Base-by-base conservation (phyloP, 768 basidiomycete species). In the Naganishia onofrii region DNA sequence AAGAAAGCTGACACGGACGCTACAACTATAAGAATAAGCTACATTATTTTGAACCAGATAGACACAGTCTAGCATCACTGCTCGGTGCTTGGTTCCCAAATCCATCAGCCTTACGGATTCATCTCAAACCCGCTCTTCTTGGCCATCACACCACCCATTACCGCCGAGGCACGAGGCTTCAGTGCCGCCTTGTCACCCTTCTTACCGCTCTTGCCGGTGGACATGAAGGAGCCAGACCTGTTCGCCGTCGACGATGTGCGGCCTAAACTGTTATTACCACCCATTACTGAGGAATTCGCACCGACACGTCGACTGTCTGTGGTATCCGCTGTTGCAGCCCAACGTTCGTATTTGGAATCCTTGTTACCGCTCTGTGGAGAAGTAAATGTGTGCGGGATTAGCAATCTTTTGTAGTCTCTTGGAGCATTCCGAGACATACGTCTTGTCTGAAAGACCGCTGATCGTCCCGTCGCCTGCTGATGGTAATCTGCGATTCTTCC, bases 401-500 rank as follows among this genome's bases (percentile, higher is more conserved):
- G 55, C 34, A 63, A 28, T 26, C 4, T 8, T 13, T 63, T 3
- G 23, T 6, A 23, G 42, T 42, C 9, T 17, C 42, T 19, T 26
- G 21, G n/a, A 28, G 26, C 26, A 3, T 9, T 23, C 1, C n/a
- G 42, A 6, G 1, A 51, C 52, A 32, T 29, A 51, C 65, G n/a
- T 66, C 65, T 51, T 31, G 46, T 3, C 48, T 31, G 19, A 66
- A 52, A 1, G 60, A 63, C 15, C 36, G 60, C 21, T 63, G 60
- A 15, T 63, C 48, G 34, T 66, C 48, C 23, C 65, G 65, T 1
- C 65, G 65, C 29, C 65, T 46, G 51, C 60, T 63, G 48, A 66
- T 66, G 21, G 65, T 52, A 48, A 66, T 34, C 48, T 66, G 65
- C 48, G 65, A 66, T 19, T 66, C 65, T 54, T 66, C 65, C 31